These are phyloP conservation scores for Trebouxia sp. DNA, from an alignment of 139 green algal species.

Conservation along the genomic window DNA sequence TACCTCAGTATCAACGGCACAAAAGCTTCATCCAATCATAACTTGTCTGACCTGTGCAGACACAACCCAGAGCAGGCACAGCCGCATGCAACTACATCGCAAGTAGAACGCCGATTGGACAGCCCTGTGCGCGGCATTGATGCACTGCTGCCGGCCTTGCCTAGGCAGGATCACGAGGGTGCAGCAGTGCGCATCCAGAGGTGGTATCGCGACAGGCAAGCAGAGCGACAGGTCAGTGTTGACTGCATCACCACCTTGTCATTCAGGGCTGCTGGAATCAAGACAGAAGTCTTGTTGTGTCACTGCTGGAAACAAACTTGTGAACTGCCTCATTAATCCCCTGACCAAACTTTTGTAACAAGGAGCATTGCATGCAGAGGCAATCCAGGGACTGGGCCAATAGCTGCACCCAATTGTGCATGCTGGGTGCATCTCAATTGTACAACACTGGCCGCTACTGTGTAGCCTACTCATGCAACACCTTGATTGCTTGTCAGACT, in stretches of 20 bases:
- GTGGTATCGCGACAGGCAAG: slow-evolving; percentile 13
- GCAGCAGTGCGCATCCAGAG: slow-evolving; percentile 23
- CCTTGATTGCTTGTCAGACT: too few species aligned
- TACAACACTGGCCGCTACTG: too few species aligned
- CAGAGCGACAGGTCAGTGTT: slow-evolving; percentile 11
- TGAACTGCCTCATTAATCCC: too few species aligned
- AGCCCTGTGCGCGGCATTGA: slow-evolving; percentile 16
- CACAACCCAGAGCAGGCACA: background rate
- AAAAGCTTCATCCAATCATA: background rate
- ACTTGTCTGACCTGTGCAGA: background rate
- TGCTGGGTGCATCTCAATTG: too few species aligned
- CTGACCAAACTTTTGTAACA: too few species aligned
- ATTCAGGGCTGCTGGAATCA: background rate
- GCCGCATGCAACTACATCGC: background rate
- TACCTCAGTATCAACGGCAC: background rate
- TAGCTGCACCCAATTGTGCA: too few species aligned
- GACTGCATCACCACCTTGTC: background rate
- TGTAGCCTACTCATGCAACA: too few species aligned
- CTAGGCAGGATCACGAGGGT: background rate
- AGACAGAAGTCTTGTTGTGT: background rate
- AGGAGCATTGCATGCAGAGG: too few species aligned
- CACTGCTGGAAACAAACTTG: too few species aligned
- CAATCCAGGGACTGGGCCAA: too few species aligned
- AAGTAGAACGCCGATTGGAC: too few species aligned
- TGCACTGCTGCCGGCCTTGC: background rate